phyloP scores from a whole-genome alignment of 1,284 basidiomycete species.

The Exsudoporus floridanus region DNA sequence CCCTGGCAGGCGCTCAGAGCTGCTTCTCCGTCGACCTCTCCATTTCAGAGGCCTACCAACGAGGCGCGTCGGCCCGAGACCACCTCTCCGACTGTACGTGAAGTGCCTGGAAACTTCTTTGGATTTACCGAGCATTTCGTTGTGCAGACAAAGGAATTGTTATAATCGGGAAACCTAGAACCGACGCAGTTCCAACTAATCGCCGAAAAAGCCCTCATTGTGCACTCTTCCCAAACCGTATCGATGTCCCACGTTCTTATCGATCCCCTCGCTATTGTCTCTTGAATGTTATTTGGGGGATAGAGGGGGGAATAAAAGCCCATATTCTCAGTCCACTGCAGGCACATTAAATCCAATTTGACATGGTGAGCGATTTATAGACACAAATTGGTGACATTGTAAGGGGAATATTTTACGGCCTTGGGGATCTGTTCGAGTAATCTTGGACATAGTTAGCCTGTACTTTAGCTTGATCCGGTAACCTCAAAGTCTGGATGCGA shows the following conservation, averaged over 20 bases:
- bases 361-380: not conserved
- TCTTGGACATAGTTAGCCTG: conserved; percentile 1
- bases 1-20: not conserved
- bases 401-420: conserved; percentile 12
- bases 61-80: no score
- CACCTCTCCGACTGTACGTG: not conserved
- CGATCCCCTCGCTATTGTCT: conserved; percentile 18
- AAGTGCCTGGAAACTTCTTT: not conserved
- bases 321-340: conserved; percentile 3
- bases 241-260: conserved; percentile 35
- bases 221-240: conserved; percentile 11
- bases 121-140: not conserved
- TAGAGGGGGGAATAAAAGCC: conserved; percentile 9
- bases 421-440: not conserved
- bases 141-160: conserved; percentile 8
- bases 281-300: conserved; percentile 4
- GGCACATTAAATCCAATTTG: conserved; percentile 19
- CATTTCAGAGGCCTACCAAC: no score
- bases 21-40: no score
- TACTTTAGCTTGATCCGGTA: conserved; percentile 13
- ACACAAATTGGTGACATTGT: conserved; percentile 4
- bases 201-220: conserved; percentile 7
- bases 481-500: not conserved
- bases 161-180: conserved; percentile 8
- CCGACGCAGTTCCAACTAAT: conserved; percentile 12